Conservation (phyloP, 352 stramenopile genomes). For the Phytophthora parvispora region DNA sequence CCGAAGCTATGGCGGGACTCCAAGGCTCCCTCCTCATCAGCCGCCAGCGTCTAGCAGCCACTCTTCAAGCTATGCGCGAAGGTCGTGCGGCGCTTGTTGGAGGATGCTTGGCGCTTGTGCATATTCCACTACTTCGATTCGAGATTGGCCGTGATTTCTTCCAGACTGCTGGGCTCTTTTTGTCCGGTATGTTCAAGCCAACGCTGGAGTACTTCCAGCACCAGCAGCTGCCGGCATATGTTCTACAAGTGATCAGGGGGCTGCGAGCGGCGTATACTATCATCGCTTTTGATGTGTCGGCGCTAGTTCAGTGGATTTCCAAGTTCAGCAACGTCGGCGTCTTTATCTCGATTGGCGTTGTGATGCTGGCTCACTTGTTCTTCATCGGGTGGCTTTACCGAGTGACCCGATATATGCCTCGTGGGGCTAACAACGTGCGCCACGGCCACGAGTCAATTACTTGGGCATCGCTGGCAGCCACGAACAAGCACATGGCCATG, state of each 20-base stretch:
- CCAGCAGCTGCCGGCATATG: conserved; percentile 22
- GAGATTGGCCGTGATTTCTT: conserved; percentile 54
- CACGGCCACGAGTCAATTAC: conserved; percentile 47
- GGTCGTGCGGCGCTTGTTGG: conserved; percentile 7
- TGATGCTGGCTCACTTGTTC: conserved; percentile 18
- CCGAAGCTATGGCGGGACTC: conserved; percentile 10
- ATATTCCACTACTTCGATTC: conserved; percentile 46
- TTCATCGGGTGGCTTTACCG: conserved; percentile 43
- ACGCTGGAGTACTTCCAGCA: conserved; percentile 25
- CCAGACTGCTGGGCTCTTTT: conserved; percentile 48
- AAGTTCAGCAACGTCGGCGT: conserved; percentile 28
- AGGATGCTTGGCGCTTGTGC: conserved; percentile 5
- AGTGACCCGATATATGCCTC: conserved; percentile 35
- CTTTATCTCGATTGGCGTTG: conserved; percentile 33
- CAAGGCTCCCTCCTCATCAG: conserved; percentile 15
- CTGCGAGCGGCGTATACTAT: conserved; percentile 41
- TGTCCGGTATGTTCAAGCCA: conserved; percentile 44
- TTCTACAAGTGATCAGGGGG: conserved; percentile 15
- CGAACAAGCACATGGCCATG: conserved; percentile 40
- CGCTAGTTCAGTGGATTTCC: conserved; percentile 30
- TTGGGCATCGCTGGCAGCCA: conserved; percentile 39
- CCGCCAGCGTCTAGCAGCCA: conserved; percentile 6
- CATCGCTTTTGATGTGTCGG: conserved; percentile 23
- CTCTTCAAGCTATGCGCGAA: conserved; percentile 22
- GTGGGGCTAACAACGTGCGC: conserved; percentile 43